Evolutionary conservation across 805 yeast genomes (phyloP).

Genomic region (Yarrowia sp.): DNA sequence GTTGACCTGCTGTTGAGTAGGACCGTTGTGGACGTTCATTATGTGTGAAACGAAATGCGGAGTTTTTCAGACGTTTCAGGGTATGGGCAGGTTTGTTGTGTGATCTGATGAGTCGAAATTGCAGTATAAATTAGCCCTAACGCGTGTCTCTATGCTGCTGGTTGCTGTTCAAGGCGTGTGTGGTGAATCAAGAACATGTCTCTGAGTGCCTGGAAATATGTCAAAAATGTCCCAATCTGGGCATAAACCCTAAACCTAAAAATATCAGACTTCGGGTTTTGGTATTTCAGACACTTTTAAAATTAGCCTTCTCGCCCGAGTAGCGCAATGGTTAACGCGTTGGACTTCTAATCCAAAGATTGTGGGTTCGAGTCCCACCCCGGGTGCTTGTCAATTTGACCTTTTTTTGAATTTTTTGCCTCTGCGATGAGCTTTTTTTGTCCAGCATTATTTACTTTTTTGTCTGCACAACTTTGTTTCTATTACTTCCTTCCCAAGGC

Average conservation of each 20-base stretch:
- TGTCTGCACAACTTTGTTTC: not conserved
- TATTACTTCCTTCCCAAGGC: not conserved
- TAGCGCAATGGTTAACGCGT: constrained; percentile 33
- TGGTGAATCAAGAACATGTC: not conserved
- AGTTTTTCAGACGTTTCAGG: not conserved
- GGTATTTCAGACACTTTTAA: not conserved
- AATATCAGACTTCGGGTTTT: not conserved
- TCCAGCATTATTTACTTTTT: not conserved
- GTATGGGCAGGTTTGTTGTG: not conserved
- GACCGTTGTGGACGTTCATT: not conserved
- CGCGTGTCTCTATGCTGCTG: not conserved
- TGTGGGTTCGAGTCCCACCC: constrained; percentile 36
- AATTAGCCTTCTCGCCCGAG: constrained; percentile 21
- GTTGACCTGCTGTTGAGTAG: not conserved
- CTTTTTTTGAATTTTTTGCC: too few relatives aligned
- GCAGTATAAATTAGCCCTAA: too few relatives aligned
- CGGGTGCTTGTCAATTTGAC: too few relatives aligned
- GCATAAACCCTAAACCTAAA: not conserved
- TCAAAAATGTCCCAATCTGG: constrained; percentile 1
- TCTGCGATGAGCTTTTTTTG: too few relatives aligned
- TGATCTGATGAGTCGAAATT: not conserved
- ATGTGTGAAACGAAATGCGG: not conserved
- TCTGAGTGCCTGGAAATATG: not conserved
- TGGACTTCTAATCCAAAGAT: constrained; percentile 30
- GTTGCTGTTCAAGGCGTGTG: not conserved